Evolutionary conservation across 257 asterid species (phyloP).

Genomic region (Lycium ferocissimum): DNA sequence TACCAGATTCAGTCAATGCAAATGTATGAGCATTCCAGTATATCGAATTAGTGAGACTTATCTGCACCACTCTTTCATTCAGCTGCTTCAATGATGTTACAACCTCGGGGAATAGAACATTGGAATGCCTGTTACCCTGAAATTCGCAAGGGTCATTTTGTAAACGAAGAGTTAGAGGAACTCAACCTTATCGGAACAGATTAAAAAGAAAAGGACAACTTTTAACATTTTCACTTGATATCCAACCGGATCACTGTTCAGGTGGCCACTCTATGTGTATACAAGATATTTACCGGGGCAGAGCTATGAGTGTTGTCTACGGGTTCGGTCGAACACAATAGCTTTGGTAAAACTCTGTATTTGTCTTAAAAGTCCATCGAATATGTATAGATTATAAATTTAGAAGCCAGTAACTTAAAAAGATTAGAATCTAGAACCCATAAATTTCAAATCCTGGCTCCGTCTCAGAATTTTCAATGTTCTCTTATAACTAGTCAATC

Average conservation of each 20-base stretch:
- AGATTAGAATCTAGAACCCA: no score
- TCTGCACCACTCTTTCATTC: constrained; percentile 89
- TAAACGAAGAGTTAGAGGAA: neutral
- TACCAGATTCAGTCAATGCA: constrained; percentile 88
- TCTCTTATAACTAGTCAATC: neutral
- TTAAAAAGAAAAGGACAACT: neutral
- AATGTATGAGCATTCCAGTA: constrained; percentile 98
- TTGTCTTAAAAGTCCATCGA: no score
- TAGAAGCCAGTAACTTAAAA: no score
- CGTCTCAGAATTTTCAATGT: neutral
- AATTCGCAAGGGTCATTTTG: neutral
- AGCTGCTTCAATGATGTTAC: constrained; percentile 76
- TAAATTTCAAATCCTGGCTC: no score
- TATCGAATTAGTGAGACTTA: constrained; percentile 93
- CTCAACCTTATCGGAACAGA: neutral
- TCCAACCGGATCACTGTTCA: neutral
- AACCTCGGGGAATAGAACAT: constrained; percentile 74
- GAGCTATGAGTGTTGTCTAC: no score
- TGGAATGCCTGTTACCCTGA: constrained; percentile 74
- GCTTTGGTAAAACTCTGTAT: no score
- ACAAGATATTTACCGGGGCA: neutral
- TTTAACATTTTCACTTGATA: constrained; percentile 19
- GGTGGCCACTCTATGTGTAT: neutral
- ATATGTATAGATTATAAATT: no score
- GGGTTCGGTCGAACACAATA: no score